phyloP scores from a whole-genome alignment of 225 moss, liverwort and hornwort species.

The Polytrichum commune region DNA sequence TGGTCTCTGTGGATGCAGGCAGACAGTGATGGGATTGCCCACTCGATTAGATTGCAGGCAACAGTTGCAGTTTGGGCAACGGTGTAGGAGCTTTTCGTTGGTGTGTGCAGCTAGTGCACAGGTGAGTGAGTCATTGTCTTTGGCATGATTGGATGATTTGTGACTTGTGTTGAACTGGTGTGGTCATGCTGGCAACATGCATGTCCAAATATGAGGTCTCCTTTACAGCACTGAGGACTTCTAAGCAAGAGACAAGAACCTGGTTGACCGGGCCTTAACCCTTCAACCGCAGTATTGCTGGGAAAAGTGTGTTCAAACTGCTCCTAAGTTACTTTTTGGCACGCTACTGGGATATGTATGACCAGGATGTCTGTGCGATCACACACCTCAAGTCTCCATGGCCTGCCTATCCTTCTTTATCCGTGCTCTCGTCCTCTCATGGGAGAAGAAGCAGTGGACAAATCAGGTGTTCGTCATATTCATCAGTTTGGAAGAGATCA shows the following conservation, averaged over 20 bases:
- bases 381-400: conserved; percentile 5
- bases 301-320: background rate
- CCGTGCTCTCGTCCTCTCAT: background rate
- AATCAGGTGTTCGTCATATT: conserved; percentile 9
- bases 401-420: conserved; percentile 2
- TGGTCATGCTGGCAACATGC: background rate
- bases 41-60: background rate
- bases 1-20: background rate
- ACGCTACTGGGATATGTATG: conserved; percentile 5
- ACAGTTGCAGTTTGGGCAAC: background rate
- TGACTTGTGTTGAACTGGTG: background rate
- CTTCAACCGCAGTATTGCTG: background rate
- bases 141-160: background rate
- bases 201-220: background rate
- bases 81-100: background rate
- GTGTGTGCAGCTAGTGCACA: background rate
- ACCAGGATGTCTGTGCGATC: background rate
- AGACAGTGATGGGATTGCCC: background rate
- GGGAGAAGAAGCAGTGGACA: conserved; percentile 4
- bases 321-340: background rate
- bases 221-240: background rate
- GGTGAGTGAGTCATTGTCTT: background rate
- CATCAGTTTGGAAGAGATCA: conserved; percentile 2
- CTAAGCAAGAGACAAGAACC: background rate
- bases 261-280: background rate